These are phyloP conservation scores for Lithohypha guttulata DNA, from an alignment of 2,329 filamentous ascomycete species.

Conservation along the genomic window DNA sequence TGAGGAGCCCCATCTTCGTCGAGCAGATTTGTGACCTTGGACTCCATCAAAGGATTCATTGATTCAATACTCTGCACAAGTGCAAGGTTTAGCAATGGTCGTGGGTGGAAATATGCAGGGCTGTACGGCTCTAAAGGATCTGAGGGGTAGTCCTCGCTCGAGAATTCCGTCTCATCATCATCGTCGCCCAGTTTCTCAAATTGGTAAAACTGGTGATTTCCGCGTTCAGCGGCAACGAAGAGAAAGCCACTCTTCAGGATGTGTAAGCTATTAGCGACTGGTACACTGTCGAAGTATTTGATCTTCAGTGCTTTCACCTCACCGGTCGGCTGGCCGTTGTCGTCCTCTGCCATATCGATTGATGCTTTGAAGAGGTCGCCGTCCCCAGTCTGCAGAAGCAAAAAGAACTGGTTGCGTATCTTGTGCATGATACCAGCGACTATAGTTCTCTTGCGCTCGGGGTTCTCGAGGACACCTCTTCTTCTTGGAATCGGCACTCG, in stretches of 20 bases:
- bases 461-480: slow-evolving; percentile 80
- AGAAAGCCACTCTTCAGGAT: slow-evolving; percentile 94
- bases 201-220: slow-evolving; percentile 91
- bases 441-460: slow-evolving; percentile 76
- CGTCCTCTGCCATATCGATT: slow-evolving; percentile 78
- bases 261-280: slow-evolving; percentile 73
- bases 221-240: slow-evolving; percentile 83
- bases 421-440: slow-evolving; percentile 95
- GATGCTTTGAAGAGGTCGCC: slow-evolving; percentile 97
- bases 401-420: slow-evolving; percentile 93
- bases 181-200: slow-evolving; percentile 96
- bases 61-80: slow-evolving; percentile 76
- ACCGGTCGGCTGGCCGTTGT: slow-evolving; percentile 63
- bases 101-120: slow-evolving; percentile 75
- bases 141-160: slow-evolving; percentile 68
- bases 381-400: slow-evolving; percentile 89
- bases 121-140: slow-evolving; percentile 62
- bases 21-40: slow-evolving; percentile 81
- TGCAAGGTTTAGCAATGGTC: slow-evolving; percentile 69
- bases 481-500: slow-evolving; percentile 81
- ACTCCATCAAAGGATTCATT: slow-evolving; percentile 83
- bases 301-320: slow-evolving; percentile 78
- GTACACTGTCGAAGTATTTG: slow-evolving; percentile 96
- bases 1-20: slow-evolving; percentile 83
- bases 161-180: slow-evolving; percentile 77